Base-by-base conservation (phyloP, 1,139 yeast species). In the Lodderomyces theae region DNA sequence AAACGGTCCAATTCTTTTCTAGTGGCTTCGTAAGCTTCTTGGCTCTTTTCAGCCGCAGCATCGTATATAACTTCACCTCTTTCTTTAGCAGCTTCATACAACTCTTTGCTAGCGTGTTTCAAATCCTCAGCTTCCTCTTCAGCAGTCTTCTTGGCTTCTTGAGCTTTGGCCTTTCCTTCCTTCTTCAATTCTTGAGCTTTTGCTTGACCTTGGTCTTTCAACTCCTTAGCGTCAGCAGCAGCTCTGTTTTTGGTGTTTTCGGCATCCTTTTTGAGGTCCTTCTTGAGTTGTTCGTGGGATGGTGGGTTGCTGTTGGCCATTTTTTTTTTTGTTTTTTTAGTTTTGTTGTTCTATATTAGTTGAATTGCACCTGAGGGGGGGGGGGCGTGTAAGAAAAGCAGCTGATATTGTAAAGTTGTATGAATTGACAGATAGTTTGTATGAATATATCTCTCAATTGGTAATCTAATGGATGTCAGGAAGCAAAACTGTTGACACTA, bases 231-330 rank as follows among this genome's bases (percentile, higher is more conserved):
- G 9, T 39, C 29, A 18, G 41, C 43, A 25, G 56, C 38, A 21
- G 50, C 53, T 18, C 51, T 53, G 33, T 60, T 49, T 37, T 50
- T 52, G 34, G 52, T 50, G 28, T 53, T 51, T 38, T 51, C 46
- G 19, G 53, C 51, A 28, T 60, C 56, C 39, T 58, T 53, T 51
- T 61, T 61, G 41, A 42, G 63, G 59, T 40, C 67, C 60, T 34
- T 60, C 57, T 36, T 43, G 51, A 55, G 28, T 44, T 46, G 57
- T 42, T 43, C 44, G 41, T 46, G 52, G 16, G 65, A 53, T 30
- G 71, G 70, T 17, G 51, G 50, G 35, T 43, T 38, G 32, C 39
- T 28, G 18, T 44, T 35, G 26, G 46, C 32, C 45, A 39, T 41
- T 30, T 19, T 40, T 7, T 12, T 12, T 38, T 26, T n/a, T n/a